A percentile compares a stretch with the other conserved stretches of the same genome.
These are phyloP conservation scores for Nicotiana tomentosiformis DNA, from an alignment of 257 asterid genomes.

Conservation along the genomic window DNA sequence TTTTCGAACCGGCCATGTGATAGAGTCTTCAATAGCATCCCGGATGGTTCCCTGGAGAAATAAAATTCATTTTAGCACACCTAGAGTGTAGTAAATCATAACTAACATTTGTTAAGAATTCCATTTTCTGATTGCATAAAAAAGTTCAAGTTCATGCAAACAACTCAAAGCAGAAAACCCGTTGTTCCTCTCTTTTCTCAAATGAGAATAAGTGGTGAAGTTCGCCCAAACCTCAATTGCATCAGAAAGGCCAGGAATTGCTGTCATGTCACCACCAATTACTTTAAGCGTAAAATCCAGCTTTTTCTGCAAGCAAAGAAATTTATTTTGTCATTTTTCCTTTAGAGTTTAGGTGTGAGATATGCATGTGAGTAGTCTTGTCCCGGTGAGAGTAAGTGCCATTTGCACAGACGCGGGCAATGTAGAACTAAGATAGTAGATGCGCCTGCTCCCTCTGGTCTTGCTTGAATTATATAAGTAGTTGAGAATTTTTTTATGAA, in stretches of 20 bases:
- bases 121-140: background rate
- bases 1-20: slow-evolving; percentile 41
- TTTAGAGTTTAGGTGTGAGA: background rate
- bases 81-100: background rate
- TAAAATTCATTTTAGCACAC: background rate
- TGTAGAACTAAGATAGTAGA: background rate
- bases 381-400: background rate
- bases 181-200: background rate
- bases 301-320: slow-evolving; percentile 50
- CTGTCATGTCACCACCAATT: slow-evolving; percentile 74
- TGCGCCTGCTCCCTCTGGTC: background rate
- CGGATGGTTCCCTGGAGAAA: slow-evolving; percentile 30
- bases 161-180: background rate
- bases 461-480: background rate
- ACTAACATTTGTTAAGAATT: background rate
- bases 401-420: background rate
- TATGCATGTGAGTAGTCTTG: background rate
- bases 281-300: slow-evolving; percentile 87
- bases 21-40: slow-evolving; percentile 40
- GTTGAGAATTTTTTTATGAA: background rate
- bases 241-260: slow-evolving; percentile 85
- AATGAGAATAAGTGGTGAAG: background rate
- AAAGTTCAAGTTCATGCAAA: background rate
- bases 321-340: background rate
- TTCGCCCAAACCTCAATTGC: slow-evolving; percentile 68